Conservation (phyloP, 768 basidiomycete genomes). For the Suillus variegatus region DNA sequence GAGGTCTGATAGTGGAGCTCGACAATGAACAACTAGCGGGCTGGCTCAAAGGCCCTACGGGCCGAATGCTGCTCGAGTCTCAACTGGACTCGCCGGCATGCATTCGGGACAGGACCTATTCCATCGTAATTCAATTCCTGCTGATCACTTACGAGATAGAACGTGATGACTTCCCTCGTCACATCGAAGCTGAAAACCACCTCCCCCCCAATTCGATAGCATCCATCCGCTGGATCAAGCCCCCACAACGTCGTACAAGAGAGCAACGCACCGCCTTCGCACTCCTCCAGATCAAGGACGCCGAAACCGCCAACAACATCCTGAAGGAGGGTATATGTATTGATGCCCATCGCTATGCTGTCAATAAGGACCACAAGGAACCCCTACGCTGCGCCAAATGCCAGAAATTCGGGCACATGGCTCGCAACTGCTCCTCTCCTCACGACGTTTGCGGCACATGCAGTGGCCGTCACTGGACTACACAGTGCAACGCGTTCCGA, state of each 20-base stretch:
- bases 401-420: slow-evolving; percentile 9
- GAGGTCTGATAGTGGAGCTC: too few relatives aligned
- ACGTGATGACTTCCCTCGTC: neutral
- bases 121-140: slow-evolving; percentile 23
- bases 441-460: slow-evolving; percentile 6
- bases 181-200: slow-evolving; percentile 20
- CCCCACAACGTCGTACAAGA: slow-evolving; percentile 5
- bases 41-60: too few relatives aligned
- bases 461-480: neutral
- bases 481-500: neutral
- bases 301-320: slow-evolving; percentile 24
- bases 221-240: slow-evolving; percentile 29
- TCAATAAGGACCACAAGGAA: slow-evolving; percentile 13
- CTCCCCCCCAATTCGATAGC: slow-evolving; percentile 9
- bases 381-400: neutral
- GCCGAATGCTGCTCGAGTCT: too few relatives aligned
- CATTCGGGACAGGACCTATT: slow-evolving; percentile 2
- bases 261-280: slow-evolving; percentile 26
- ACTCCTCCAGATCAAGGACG: slow-evolving; percentile 20
- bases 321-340: slow-evolving; percentile 22
- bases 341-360: slow-evolving; percentile 12
- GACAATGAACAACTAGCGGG: too few relatives aligned
- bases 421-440: neutral
- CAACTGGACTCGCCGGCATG: neutral
- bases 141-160: slow-evolving; percentile 18